phyloP scores from a whole-genome alignment of 129 eudicot species.

The Gnaphalium uliginosum region DNA sequence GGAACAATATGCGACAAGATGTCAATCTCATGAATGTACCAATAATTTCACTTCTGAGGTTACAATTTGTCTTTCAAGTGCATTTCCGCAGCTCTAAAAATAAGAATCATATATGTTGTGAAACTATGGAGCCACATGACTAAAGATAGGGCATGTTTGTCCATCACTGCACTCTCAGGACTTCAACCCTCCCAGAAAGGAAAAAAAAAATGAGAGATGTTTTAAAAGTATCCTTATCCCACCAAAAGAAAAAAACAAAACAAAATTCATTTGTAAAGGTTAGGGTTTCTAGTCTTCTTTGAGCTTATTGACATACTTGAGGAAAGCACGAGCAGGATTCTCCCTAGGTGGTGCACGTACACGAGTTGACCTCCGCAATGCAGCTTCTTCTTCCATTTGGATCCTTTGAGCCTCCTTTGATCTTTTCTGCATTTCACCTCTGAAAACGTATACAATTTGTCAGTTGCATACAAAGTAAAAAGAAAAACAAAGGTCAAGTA shows the following conservation, averaged over 20 bases:
- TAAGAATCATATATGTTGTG: neutral
- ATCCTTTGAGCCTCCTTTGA: slow-evolving; percentile 61
- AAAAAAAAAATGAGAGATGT: neutral
- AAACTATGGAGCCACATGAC: neutral
- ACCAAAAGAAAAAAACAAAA: slow-evolving; percentile 2
- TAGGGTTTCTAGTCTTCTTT: slow-evolving; percentile 49
- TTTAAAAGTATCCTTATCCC: neutral
- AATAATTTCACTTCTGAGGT: neutral
- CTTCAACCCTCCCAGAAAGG: slow-evolving; percentile 2
- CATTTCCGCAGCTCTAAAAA: neutral
- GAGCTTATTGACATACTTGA: slow-evolving; percentile 84
- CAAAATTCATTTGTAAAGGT: slow-evolving; percentile 21
- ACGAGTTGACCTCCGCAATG: slow-evolving; percentile 76
- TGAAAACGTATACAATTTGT: slow-evolving; percentile 27
- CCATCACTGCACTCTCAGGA: slow-evolving; percentile 8
- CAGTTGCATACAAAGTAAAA: slow-evolving; percentile 2
- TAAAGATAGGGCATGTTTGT: neutral
- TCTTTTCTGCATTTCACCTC: slow-evolving; percentile 71
- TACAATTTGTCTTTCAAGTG: neutral
- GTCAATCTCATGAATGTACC: neutral
- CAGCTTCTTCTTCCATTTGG: slow-evolving; percentile 77
- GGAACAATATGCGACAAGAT: neutral
- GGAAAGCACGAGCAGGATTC: slow-evolving; percentile 79
- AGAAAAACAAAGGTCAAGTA: neutral
- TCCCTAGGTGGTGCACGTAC: slow-evolving; percentile 90